Percentiles rank a stretch among this genome's conserved stretches.
Evolutionary conservation across 2,329 filamentous ascomycete species (phyloP).

Genomic region (Epichloe sibirici): DNA sequence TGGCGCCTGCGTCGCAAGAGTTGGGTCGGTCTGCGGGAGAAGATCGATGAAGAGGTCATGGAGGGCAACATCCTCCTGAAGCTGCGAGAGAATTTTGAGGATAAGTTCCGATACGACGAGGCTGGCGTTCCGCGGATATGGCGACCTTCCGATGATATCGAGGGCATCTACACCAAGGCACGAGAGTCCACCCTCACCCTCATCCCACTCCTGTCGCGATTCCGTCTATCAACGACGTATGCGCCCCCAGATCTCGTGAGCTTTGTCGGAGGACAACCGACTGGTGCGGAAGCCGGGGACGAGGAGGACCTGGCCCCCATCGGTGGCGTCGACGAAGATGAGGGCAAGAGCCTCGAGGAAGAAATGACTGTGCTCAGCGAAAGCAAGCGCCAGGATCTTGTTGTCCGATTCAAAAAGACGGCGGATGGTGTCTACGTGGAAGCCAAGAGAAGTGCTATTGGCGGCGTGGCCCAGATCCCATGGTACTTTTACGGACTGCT

Average conservation of each 20-base stretch:
- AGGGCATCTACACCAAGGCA: slow-evolving; percentile 85
- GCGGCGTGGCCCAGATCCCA: slow-evolving; percentile 85
- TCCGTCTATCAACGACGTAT: slow-evolving; percentile 64
- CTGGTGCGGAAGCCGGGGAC: slow-evolving; percentile 63
- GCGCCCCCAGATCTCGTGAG: slow-evolving; percentile 68
- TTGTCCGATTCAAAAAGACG: slow-evolving; percentile 94
- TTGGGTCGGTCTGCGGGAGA: slow-evolving; percentile 80
- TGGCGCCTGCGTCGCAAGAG: slow-evolving; percentile 91
- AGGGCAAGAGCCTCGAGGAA: slow-evolving; percentile 87
- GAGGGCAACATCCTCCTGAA: slow-evolving; percentile 94
- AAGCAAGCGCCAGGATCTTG: slow-evolving; percentile 79
- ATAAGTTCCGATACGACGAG: slow-evolving; percentile 97
- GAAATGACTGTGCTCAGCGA: slow-evolving; percentile 94
- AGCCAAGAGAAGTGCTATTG: slow-evolving; percentile 92
- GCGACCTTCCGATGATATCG: slow-evolving; percentile 93
- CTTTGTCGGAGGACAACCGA: slow-evolving; percentile 72
- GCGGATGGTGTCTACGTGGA: slow-evolving; percentile 97
- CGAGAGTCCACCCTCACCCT: slow-evolving; percentile 84
- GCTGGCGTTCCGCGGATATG: slow-evolving; percentile 90
- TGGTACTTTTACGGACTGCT: slow-evolving; percentile 89
- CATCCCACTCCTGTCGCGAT: slow-evolving; percentile 78
- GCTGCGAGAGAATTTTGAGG: slow-evolving; percentile 94
- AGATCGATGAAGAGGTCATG: slow-evolving; percentile 95
- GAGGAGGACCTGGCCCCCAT: slow-evolving; percentile 85
- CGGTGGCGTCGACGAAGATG: slow-evolving; percentile 87